These are phyloP conservation scores for Kodamaea kakaduensis DNA, from an alignment of 805 yeast genomes.

Conservation along the genomic window DNA sequence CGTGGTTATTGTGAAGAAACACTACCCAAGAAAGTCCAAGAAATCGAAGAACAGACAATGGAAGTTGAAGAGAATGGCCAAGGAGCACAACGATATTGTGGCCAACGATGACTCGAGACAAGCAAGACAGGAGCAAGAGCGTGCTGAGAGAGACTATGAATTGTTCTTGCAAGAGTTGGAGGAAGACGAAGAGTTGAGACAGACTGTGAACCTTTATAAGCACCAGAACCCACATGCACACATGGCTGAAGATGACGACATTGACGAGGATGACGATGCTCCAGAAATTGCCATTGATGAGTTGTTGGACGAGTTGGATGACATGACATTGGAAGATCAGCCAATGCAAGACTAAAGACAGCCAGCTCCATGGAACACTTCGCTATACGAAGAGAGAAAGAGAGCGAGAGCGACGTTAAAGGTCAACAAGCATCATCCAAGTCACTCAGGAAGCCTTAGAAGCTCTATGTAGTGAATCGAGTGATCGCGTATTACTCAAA, in stretches of 20 bases:
- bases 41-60: constrained; percentile 76
- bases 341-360: constrained; percentile 8
- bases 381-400: not conserved
- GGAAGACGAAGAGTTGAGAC: constrained; percentile 93
- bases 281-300: constrained; percentile 90
- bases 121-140: constrained; percentile 83
- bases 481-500: no score
- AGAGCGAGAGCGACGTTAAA: not conserved
- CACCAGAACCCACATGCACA: constrained; percentile 40
- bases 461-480: no score
- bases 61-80: constrained; percentile 97
- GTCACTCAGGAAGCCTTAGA: no score
- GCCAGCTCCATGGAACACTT: no score
- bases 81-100: constrained; percentile 84
- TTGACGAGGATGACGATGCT: constrained; percentile 68
- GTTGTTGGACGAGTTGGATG: constrained; percentile 90
- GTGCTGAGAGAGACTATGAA: constrained; percentile 94
- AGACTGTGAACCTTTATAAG: constrained; percentile 84
- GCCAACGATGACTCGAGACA: constrained; percentile 67
- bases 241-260: constrained; percentile 38
- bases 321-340: constrained; percentile 72
- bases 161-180: constrained; percentile 94
- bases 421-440: no score
- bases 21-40: constrained; percentile 74
- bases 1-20: constrained; percentile 83